Evolutionary conservation across 139 green algal species (phyloP).

Genomic region (Closterium sp.): DNA sequence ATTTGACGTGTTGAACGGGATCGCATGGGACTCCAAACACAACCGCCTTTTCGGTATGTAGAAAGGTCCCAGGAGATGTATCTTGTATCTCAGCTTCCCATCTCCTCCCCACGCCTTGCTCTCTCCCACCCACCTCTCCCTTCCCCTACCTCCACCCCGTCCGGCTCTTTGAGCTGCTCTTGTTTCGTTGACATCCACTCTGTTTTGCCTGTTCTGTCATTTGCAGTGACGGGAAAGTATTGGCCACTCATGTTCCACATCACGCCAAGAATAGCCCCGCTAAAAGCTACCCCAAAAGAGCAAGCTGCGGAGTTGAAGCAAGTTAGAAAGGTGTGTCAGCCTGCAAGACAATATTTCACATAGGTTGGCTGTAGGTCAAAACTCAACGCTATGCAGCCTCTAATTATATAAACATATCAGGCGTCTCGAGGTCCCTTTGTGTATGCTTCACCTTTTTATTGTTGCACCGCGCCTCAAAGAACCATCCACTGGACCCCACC

Average conservation of each 20-base stretch:
- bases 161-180: not conserved
- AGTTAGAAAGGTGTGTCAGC: not conserved
- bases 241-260: not conserved
- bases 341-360: not conserved
- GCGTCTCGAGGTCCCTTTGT: no score
- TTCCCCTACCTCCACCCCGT: no score
- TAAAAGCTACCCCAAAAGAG: not conserved
- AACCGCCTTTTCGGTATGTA: not conserved
- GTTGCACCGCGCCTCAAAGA: no score
- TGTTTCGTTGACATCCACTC: not conserved
- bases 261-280: not conserved
- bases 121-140: no score
- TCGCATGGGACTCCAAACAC: not conserved
- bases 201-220: not conserved
- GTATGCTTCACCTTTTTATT: no score
- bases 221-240: not conserved
- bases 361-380: not conserved
- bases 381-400: not conserved
- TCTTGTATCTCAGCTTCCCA: not conserved
- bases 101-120: no score
- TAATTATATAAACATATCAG: no score
- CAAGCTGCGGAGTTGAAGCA: not conserved
- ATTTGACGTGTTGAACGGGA: not conserved
- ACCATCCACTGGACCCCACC: no score
- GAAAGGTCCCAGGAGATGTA: no score